Conservation (phyloP, 164 flowering plant species). For the Tinospora cordifolia region DNA sequence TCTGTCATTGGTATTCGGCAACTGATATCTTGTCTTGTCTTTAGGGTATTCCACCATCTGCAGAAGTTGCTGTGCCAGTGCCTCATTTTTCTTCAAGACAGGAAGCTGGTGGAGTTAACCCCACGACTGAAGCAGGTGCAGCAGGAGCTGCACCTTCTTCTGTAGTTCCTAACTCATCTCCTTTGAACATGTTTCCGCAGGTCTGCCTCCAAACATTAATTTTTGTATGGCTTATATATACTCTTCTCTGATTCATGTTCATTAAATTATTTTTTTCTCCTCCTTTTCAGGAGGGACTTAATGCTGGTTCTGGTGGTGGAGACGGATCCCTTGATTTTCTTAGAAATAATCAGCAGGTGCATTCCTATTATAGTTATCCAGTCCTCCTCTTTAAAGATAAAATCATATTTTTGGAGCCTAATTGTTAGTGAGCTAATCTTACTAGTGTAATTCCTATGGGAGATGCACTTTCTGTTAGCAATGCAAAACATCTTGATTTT, state of each 20-base stretch:
- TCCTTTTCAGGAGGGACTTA: conserved; percentile 44
- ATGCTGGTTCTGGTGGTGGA: conserved; percentile 45
- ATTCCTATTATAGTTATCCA: conserved; percentile 6
- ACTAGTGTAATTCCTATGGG: no score
- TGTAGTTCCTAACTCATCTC: conserved; percentile 83
- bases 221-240: not conserved
- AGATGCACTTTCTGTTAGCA: no score
- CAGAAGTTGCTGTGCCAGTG: conserved; percentile 69
- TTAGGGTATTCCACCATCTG: conserved; percentile 89
- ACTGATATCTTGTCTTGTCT: conserved; percentile 14
- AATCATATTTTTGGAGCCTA: no score
- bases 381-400: not conserved
- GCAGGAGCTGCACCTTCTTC: conserved; percentile 40
- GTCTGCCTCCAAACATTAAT: conserved; percentile 25
- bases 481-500: no score
- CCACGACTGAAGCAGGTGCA: conserved; percentile 31
- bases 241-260: not conserved
- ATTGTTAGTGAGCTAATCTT: no score
- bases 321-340: conserved; percentile 88
- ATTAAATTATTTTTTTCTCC: not conserved
- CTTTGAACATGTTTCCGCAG: conserved; percentile 93
- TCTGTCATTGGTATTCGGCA: conserved; percentile 2
- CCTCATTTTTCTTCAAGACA: conserved; percentile 35
- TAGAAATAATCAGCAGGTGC: conserved; percentile 86
- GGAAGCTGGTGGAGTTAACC: conserved; percentile 25